phyloP scores from a whole-genome alignment of 352 stramenopile genomes.

The Peronospora belbahrii region DNA sequence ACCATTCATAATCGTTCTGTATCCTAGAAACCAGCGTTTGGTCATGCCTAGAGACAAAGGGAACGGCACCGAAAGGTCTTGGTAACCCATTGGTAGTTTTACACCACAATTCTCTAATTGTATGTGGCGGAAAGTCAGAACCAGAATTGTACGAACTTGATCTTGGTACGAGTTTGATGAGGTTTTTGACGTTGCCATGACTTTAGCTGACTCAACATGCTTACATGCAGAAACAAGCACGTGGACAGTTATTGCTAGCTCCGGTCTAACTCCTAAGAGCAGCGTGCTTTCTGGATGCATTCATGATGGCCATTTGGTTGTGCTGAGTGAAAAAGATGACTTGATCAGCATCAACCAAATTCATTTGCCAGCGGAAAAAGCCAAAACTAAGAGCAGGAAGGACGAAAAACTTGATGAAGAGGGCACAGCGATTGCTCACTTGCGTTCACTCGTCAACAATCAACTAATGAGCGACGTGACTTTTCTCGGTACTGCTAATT shows the following conservation, averaged over 20 bases:
- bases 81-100: conserved; percentile 93
- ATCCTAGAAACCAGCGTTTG: conserved; percentile 65
- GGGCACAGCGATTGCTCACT: conserved; percentile 57
- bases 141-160: conserved; percentile 93
- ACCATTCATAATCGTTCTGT: neutral
- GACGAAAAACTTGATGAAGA: conserved; percentile 21
- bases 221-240: conserved; percentile 43
- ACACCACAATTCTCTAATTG: conserved; percentile 89
- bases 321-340: conserved; percentile 93
- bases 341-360: conserved; percentile 88
- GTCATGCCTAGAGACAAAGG: conserved; percentile 86
- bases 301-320: conserved; percentile 86
- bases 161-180: conserved; percentile 31
- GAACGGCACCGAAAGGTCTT: conserved; percentile 83
- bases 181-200: neutral
- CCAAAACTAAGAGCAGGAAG: conserved; percentile 41
- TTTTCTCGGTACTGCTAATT: conserved; percentile 46
- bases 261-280: conserved; percentile 64
- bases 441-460: conserved; percentile 72
- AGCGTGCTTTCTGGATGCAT: conserved; percentile 90
- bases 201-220: neutral
- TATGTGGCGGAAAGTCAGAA: conserved; percentile 91
- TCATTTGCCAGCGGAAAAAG: conserved; percentile 71
- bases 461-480: conserved; percentile 82
- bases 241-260: conserved; percentile 54